A percentile compares a stretch with the other conserved stretches of the same genome.
These are phyloP conservation scores for Metschnikowia vanudenii DNA, from an alignment of 805 yeast species.

Conservation along the genomic window DNA sequence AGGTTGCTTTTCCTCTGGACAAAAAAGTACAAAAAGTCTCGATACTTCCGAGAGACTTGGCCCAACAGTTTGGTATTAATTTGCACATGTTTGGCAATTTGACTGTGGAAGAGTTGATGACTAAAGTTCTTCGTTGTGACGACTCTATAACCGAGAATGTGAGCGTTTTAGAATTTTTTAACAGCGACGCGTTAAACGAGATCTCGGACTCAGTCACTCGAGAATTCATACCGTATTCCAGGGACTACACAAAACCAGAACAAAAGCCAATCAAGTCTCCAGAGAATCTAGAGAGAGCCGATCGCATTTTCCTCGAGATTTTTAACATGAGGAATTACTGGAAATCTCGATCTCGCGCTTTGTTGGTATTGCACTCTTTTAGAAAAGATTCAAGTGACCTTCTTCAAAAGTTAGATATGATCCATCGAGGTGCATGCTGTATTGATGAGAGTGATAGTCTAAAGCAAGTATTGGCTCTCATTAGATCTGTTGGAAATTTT, in stretches of 20 bases:
- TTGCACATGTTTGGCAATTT: conserved; percentile 58
- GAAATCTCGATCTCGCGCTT: conserved; percentile 67
- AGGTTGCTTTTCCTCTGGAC: not conserved
- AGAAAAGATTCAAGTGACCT: conserved; percentile 68
- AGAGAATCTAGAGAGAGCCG: conserved; percentile 61
- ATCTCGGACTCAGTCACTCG: conserved; percentile 55
- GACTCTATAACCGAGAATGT: conserved; percentile 48
- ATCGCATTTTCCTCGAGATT: conserved; percentile 66
- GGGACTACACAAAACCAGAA: conserved; percentile 36
- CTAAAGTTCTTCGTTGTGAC: conserved; percentile 60
- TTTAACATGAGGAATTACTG: conserved; percentile 69
- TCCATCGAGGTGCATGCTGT: conserved; percentile 73
- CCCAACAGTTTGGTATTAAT: conserved; percentile 80
- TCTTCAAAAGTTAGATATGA: conserved; percentile 49
- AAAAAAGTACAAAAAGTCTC: conserved; percentile 49
- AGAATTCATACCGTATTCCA: conserved; percentile 62
- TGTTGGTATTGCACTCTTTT: conserved; percentile 52
- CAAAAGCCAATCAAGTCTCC: conserved; percentile 11
- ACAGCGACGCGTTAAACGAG: conserved; percentile 61
- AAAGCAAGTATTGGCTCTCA: conserved; percentile 73
- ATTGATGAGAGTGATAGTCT: conserved; percentile 66
- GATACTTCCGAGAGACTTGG: conserved; percentile 72
- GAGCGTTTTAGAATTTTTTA: conserved; percentile 67
- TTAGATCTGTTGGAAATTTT: conserved; percentile 88
- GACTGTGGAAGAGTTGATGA: conserved; percentile 53